Evolutionary conservation across 768 basidiomycete genomes (phyloP).

Genomic region (Pleurotus tuber-regium): DNA sequence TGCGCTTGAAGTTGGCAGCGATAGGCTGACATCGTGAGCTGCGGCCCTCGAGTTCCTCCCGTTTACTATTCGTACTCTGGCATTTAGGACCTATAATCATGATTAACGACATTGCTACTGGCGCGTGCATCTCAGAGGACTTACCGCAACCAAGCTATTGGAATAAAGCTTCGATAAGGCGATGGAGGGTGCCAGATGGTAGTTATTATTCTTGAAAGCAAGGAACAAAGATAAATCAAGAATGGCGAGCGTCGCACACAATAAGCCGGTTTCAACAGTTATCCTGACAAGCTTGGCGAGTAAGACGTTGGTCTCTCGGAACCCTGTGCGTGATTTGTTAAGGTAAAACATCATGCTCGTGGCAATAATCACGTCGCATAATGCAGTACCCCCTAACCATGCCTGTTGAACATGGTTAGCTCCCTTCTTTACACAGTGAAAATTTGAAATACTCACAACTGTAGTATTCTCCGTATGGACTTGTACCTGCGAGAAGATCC

Average conservation of each 20-base stretch:
- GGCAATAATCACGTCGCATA: conserved; percentile 22
- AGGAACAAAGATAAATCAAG: conserved; percentile 21
- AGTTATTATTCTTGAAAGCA: conserved; percentile 18
- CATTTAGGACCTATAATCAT: neutral
- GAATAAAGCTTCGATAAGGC: conserved; percentile 22
- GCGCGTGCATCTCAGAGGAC: neutral
- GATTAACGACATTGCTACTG: neutral
- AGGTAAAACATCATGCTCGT: conserved; percentile 22
- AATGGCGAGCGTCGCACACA: conserved; percentile 20
- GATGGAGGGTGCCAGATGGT: conserved; percentile 21
- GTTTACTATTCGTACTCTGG: neutral
- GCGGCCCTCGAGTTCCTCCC: neutral
- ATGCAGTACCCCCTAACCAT: conserved; percentile 20
- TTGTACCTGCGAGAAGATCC: conserved; percentile 11
- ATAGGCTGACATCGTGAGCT: neutral
- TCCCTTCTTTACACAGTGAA: neutral
- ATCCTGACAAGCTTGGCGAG: conserved; percentile 19
- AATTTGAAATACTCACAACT: neutral
- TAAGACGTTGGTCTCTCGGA: conserved; percentile 17
- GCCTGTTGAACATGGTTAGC: conserved; percentile 5
- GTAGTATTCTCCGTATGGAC: conserved; percentile 5
- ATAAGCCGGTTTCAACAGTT: conserved; percentile 21
- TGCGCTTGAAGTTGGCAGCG: neutral
- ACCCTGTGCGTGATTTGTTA: conserved; percentile 18
- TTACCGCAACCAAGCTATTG: conserved; percentile 22